Evolutionary conservation across 2,329 filamentous ascomycete species (phyloP).

Genomic region (Arthrobotrys sinensis): DNA sequence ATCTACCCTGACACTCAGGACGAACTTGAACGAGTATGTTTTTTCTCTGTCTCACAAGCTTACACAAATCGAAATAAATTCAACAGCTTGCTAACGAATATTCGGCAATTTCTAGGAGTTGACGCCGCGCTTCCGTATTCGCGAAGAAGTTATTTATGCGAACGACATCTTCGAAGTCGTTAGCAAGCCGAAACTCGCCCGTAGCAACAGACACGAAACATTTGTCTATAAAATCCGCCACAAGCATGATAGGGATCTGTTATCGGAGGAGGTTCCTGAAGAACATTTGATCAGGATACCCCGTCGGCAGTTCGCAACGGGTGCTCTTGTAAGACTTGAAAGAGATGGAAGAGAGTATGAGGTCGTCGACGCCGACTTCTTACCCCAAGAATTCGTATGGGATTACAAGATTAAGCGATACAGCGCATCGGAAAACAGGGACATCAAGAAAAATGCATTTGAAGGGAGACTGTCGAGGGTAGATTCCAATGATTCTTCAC

Average conservation of each 20-base stretch:
- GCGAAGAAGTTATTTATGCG: slow-evolving; percentile 52
- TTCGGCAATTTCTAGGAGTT: slow-evolving; percentile 18
- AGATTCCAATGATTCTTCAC: slow-evolving; percentile 35
- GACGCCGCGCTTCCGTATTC: slow-evolving; percentile 43
- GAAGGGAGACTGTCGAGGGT: slow-evolving; percentile 37
- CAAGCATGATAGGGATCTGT: slow-evolving; percentile 28
- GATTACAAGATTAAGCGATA: slow-evolving; percentile 50
- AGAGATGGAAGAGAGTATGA: slow-evolving; percentile 45
- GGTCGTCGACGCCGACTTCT: slow-evolving; percentile 35
- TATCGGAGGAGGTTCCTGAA: slow-evolving; percentile 15
- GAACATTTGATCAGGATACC: slow-evolving; percentile 39
- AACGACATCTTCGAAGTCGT: slow-evolving; percentile 54
- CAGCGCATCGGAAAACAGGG: slow-evolving; percentile 21
- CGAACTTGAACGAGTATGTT: slow-evolving; percentile 41
- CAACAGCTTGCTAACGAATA: not conserved
- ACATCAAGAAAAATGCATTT: slow-evolving; percentile 42
- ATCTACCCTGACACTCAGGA: slow-evolving; percentile 44
- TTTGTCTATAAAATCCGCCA: slow-evolving; percentile 45
- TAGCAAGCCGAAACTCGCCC: slow-evolving; percentile 41
- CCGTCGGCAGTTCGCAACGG: slow-evolving; percentile 38
- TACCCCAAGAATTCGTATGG: slow-evolving; percentile 52
- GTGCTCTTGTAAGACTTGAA: slow-evolving; percentile 32
- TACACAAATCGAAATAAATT: not conserved
- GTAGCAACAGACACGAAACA: slow-evolving; percentile 32
- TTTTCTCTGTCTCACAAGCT: not conserved